These are phyloP conservation scores for Dendrocalamus sinicus DNA, from an alignment of 176 grass and related monocot species.

Conservation along the genomic window DNA sequence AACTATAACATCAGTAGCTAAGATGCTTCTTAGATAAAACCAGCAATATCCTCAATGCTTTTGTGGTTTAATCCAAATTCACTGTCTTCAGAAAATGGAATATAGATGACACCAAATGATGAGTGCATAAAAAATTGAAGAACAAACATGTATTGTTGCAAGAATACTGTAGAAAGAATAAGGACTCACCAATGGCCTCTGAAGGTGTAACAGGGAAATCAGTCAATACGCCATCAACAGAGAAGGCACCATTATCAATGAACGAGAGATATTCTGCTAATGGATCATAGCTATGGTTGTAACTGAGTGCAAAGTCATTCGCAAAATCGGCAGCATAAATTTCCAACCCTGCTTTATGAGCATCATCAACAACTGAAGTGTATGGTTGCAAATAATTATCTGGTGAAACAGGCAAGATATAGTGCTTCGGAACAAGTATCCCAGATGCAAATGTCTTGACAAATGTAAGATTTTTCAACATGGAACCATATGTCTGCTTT, in stretches of 20 bases:
- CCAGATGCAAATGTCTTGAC: slow-evolving; percentile 90
- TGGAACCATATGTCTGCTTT: slow-evolving; percentile 68
- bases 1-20: not conserved
- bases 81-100: not conserved
- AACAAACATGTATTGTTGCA: not conserved
- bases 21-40: not conserved
- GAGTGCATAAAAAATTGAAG: not conserved
- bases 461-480: slow-evolving; percentile 84
- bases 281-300: slow-evolving; percentile 89
- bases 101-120: slow-evolving; percentile 3
- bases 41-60: not conserved
- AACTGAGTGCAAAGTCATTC: slow-evolving; percentile 75
- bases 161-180: slow-evolving; percentile 19
- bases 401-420: slow-evolving; percentile 75
- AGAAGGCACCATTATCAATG: slow-evolving; percentile 83
- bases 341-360: slow-evolving; percentile 85
- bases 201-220: slow-evolving; percentile 85
- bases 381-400: slow-evolving; percentile 75
- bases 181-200: slow-evolving; percentile 66
- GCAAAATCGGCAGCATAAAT: slow-evolving; percentile 83
- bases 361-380: slow-evolving; percentile 75
- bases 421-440: slow-evolving; percentile 89
- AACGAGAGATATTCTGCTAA: slow-evolving; percentile 75
- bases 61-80: not conserved
- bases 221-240: slow-evolving; percentile 90